A percentile compares a stretch with the other conserved stretches of the same genome.
Conservation (phyloP, 2,329 filamentous ascomycete species). For the Fusarium sp. region DNA sequence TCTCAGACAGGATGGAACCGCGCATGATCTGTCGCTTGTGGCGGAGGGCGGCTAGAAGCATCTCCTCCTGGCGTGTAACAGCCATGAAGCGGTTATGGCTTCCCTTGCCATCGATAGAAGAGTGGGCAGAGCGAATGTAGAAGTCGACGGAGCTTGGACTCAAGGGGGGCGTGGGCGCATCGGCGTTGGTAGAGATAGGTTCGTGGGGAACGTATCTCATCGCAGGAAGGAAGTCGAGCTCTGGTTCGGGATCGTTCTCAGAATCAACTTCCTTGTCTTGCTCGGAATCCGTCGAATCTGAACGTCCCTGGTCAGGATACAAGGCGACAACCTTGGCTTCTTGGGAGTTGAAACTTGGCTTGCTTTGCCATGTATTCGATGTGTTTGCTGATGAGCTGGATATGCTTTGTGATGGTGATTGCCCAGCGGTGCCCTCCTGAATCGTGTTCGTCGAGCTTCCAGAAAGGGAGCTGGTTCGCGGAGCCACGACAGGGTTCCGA, state of each 20-base stretch:
- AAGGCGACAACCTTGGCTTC: slow-evolving; percentile 54
- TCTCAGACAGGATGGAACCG: slow-evolving; percentile 55
- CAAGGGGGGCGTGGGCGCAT: slow-evolving; percentile 59
- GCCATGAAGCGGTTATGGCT: slow-evolving; percentile 60
- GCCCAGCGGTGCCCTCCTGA: slow-evolving; percentile 33
- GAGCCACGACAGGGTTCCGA: slow-evolving; percentile 19
- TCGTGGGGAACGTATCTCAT: slow-evolving; percentile 33
- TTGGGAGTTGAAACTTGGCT: slow-evolving; percentile 46
- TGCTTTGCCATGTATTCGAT: slow-evolving; percentile 45
- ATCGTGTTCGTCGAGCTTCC: slow-evolving; percentile 39
- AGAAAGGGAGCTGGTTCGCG: slow-evolving; percentile 39
- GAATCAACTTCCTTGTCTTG: slow-evolving; percentile 21
- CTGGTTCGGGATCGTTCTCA: slow-evolving; percentile 25
- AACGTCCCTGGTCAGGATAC: slow-evolving; percentile 43
- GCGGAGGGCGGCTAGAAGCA: slow-evolving; percentile 65
- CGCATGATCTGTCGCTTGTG: slow-evolving; percentile 66
- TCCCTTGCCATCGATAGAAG: slow-evolving; percentile 47
- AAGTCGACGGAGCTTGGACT: slow-evolving; percentile 63
- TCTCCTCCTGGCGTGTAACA: slow-evolving; percentile 66
- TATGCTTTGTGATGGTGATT: slow-evolving; percentile 42
- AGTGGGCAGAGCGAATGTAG: slow-evolving; percentile 52
- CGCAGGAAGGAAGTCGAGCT: slow-evolving; percentile 26
- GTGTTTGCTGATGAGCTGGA: slow-evolving; percentile 53
- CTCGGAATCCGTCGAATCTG: slow-evolving; percentile 35
- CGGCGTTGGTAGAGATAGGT: slow-evolving; percentile 42